These are phyloP conservation scores for Fusarium sambucinum DNA, from an alignment of 2,329 filamentous ascomycete genomes.

Conservation along the genomic window DNA sequence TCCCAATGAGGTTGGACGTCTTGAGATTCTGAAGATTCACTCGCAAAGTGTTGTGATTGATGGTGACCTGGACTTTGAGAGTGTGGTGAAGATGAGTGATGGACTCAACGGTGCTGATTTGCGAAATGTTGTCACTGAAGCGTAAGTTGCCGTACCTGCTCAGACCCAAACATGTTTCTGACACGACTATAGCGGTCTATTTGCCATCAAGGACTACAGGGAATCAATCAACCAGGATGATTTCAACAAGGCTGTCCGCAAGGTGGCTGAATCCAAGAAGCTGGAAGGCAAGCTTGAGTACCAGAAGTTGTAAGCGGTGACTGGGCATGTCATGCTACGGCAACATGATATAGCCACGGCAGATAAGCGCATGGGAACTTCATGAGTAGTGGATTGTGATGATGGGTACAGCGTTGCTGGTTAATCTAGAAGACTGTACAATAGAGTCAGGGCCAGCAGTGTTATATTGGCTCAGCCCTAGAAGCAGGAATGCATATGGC, in stretches of 20 bases:
- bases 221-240: constrained; percentile 98
- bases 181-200: constrained; percentile 76
- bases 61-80: constrained; percentile 98
- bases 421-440: constrained; percentile 50
- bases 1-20: constrained; percentile 93
- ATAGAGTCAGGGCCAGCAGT: constrained; percentile 43
- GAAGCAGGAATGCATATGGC: constrained; percentile 46
- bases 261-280: constrained; percentile 98
- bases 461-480: constrained; percentile 43
- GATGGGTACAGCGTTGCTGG: constrained; percentile 34
- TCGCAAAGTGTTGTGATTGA: constrained; percentile 86
- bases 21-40: constrained; percentile 99
- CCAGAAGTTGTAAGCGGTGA: constrained; percentile 81
- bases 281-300: constrained; percentile 98
- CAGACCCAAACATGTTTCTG: constrained; percentile 25
- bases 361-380: constrained; percentile 29
- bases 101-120: constrained; percentile 97
- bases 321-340: constrained; percentile 15
- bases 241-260: constrained; percentile 98
- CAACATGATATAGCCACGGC: constrained; percentile 26
- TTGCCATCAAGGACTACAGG: constrained; percentile 98
- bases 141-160: constrained; percentile 73
- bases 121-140: constrained; percentile 97
- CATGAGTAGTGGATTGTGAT: constrained; percentile 26
- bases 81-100: constrained; percentile 99